Base-by-base conservation (phyloP, 768 basidiomycete genomes). In the Mycena belliarum region DNA sequence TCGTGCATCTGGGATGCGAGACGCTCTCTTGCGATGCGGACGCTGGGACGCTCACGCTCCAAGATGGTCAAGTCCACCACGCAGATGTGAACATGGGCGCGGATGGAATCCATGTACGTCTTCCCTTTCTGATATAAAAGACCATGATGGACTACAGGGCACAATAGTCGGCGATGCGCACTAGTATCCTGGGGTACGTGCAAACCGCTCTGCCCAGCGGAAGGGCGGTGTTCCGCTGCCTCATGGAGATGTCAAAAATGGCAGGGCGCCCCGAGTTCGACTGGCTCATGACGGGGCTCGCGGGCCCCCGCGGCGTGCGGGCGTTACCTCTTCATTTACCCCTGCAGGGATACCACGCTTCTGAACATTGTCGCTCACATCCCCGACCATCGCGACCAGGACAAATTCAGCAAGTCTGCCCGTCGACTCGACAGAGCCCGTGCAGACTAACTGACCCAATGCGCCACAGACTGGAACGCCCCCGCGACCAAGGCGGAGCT, bases 61-160 rank as follows among this genome's bases (percentile, higher is more conserved):
- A 48, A 18, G 44, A 38, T n/a, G 55, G 55, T 40, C 38, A 48
- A 14, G 21, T 47, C 8, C 45, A 55, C 15, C 45, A 33, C 14
- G 45, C 54, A 0, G 55, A 56, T 25, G 12, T 56, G 38, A 48
- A 49, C 9, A 25, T 56, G n/a, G 55, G 55, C 1, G 55, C 55
- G 4, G 55, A 56, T 33, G 55, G 55, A 33, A 49, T 49, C n/a
- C 55, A 49, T 37, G 52, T 23, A 41, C 4, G 44, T 16, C 33
- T 15, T 4, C 33, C 12, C 6, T 15, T 35, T 15, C 7, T 35
- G 14, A 35, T n/a, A n/a, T n/a, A n/a, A 35, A 10, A 35, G 9
- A 35, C 12, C 29, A 6, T 32, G 12, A 32, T 32, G 29, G 6
- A 6, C 11, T 35, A 10, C 6, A 35, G 26, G 11, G 21, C 12